Evolutionary conservation across 176 grass and related monocot genomes (phyloP), one percentile per base, ranked within the genome.

Genomic region (Lolium perenne): DNA sequence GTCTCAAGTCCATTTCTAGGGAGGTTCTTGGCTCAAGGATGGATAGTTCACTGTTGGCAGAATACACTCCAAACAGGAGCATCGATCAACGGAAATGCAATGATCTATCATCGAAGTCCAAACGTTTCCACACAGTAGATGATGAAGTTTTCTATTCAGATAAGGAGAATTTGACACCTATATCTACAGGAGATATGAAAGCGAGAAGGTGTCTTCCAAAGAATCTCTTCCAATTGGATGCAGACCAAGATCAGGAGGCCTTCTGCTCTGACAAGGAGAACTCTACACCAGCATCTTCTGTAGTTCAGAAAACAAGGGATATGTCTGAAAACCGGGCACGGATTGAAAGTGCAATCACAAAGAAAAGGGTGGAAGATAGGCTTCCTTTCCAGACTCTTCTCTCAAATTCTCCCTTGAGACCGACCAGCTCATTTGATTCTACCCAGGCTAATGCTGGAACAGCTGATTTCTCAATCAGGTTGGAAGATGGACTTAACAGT

Each of bases 201-300:
- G 49, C 56, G 10, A 92, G 90, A 57, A 77, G 84, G 49, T 32
- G 49, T 80, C 46, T 86, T 76, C 71, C 80, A 73, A 87, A 88
- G 60, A 77, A 66, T 62, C 58, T 79, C 25, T 76, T 76, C 67
- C 18, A 41, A 66, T n/a, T 35, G 14, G 63, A 85, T 40, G 47
- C 57, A 79, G 81, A 86, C 32, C 80, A 89, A 80, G 83, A 89
- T 63, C 79, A 90, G 18, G 87, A 90, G 61, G 47, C 77, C 80
- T 91, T 91, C 88, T 80, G 46, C 79, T 92, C 92, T 35, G 88
- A 94, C 78, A 99, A 96, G 80, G 97, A 96, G 92, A 96, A 98
- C 48, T 80, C 71, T 60, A 92, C 96, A 7, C 90, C 96, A 80
- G 65, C 51, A 79, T 65, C 80, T 82, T 89, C 88, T 45, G 67